Conservation (phyloP, 495 filamentous ascomycete species). For the Lophiotrema nucula region DNA sequence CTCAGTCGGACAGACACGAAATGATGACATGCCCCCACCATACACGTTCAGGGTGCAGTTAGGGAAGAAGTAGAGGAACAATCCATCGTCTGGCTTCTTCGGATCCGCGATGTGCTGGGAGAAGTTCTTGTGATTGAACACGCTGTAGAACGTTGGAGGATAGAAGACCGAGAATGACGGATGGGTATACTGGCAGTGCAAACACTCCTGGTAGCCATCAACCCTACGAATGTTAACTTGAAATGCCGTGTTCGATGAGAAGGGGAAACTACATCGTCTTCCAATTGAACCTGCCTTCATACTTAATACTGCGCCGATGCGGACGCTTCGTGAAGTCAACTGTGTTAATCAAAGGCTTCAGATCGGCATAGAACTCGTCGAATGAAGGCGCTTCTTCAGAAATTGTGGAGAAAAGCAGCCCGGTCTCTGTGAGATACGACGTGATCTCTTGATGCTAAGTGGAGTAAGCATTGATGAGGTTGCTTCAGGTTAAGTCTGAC, state of each 20-base stretch:
- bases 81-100: constrained; percentile 52
- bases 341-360: constrained; percentile 50
- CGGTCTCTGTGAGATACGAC: constrained; percentile 54
- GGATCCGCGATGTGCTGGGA: constrained; percentile 60
- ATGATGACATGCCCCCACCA: constrained; percentile 60
- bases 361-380: constrained; percentile 56
- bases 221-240: constrained; percentile 36
- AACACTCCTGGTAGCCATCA: constrained; percentile 62
- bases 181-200: constrained; percentile 64
- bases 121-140: constrained; percentile 58
- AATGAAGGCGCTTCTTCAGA: constrained; percentile 53
- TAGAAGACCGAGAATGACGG: constrained; percentile 60
- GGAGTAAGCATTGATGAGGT: neutral
- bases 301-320: constrained; percentile 55
- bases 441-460: constrained; percentile 35
- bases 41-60: constrained; percentile 63
- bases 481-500: neutral
- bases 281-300: constrained; percentile 62
- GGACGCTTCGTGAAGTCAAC: constrained; percentile 60
- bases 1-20: constrained; percentile 56
- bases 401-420: constrained; percentile 55
- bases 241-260: neutral
- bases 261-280: constrained; percentile 54
- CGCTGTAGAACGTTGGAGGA: constrained; percentile 58
- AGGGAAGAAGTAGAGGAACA: constrained; percentile 63